These are phyloP conservation scores for Clarireedia sp. DNA, from an alignment of 2,329 filamentous ascomycete species.

Conservation along the genomic window DNA sequence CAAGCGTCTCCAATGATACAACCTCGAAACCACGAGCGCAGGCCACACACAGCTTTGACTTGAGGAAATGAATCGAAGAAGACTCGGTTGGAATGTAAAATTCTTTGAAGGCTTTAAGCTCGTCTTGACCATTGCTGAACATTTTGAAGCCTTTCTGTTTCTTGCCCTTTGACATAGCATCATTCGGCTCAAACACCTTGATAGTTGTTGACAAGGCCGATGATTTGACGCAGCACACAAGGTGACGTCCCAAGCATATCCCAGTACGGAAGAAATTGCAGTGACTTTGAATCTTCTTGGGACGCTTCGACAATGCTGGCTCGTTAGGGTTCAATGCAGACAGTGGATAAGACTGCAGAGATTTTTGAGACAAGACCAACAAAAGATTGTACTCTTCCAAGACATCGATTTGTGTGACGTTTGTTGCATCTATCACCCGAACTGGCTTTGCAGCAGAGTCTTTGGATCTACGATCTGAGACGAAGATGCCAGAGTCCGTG, in stretches of 20 bases:
- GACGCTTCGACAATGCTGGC: slow-evolving; percentile 69
- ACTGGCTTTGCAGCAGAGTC: slow-evolving; percentile 66
- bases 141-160: slow-evolving; percentile 97
- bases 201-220: slow-evolving; percentile 90
- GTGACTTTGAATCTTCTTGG: slow-evolving; percentile 93
- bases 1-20: slow-evolving; percentile 91
- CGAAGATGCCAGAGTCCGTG: slow-evolving; percentile 87
- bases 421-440: slow-evolving; percentile 75
- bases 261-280: slow-evolving; percentile 98
- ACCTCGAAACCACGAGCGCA: slow-evolving; percentile 96
- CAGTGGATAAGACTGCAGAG: slow-evolving; percentile 79
- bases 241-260: slow-evolving; percentile 85
- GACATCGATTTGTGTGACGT: slow-evolving; percentile 91
- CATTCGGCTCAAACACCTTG: slow-evolving; percentile 98
- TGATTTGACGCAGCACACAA: slow-evolving; percentile 95
- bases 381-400: slow-evolving; percentile 91
- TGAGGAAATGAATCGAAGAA: slow-evolving; percentile 96
- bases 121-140: slow-evolving; percentile 88
- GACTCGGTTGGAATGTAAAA: slow-evolving; percentile 98
- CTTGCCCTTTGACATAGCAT: slow-evolving; percentile 85
- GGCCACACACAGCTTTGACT: slow-evolving; percentile 92
- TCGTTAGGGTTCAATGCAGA: slow-evolving; percentile 82
- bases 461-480: slow-evolving; percentile 84
- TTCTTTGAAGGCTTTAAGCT: slow-evolving; percentile 95
- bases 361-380: slow-evolving; percentile 87